Evolutionary conservation across 106 monocot species (phyloP), one percentile per base, ranked within the genome.

Genomic region (Acanthochlamys bracteata): DNA sequence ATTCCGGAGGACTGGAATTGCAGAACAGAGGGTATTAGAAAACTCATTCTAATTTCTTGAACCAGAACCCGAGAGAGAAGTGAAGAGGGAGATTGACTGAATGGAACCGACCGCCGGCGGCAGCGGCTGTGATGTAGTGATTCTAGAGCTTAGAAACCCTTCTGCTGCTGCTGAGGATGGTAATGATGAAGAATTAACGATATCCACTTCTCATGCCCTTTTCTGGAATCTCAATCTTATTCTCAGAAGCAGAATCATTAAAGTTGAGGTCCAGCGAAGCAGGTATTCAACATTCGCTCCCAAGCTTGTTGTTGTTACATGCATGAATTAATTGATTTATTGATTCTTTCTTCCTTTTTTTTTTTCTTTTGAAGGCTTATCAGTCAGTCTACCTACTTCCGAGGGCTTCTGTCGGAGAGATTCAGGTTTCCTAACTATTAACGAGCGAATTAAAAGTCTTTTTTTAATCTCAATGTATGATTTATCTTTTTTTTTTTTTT

Each of bases 311-410:
- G 11, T 41, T 22, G 15, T 2, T 12, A 21, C 17, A 12, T 24
- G 11, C 15, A 39, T 13, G 16, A 46, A 22, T 45, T 16, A 7
- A n/a, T n/a, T n/a, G n/a, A n/a, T n/a, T n/a, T n/a, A n/a, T n/a
- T n/a, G n/a, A n/a, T n/a, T n/a, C n/a, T n/a, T n/a, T 66, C 21
- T 53, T 64, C n/a, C 0, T 22, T 64, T n/a, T n/a, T 9, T 11
- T 12, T 3, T 41, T 20, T 52, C 17, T 55, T 11, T 2, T 19
- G 16, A 52, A 84, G 86, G 69, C 82, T 86, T 24, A 59, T 68
- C 2, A 15, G 64, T 17, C 26, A 64, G 20, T 86, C 86, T 59
- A 65, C 69, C 19, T 86, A 82, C 67, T 86, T 86, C 25, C 81
- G 64, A 10, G 62, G 73, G 25, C 82, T 86, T 23, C 73, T 86